Evolutionary conservation across 345 rosid genomes (phyloP).

Genomic region (Iberis pinnata): DNA sequence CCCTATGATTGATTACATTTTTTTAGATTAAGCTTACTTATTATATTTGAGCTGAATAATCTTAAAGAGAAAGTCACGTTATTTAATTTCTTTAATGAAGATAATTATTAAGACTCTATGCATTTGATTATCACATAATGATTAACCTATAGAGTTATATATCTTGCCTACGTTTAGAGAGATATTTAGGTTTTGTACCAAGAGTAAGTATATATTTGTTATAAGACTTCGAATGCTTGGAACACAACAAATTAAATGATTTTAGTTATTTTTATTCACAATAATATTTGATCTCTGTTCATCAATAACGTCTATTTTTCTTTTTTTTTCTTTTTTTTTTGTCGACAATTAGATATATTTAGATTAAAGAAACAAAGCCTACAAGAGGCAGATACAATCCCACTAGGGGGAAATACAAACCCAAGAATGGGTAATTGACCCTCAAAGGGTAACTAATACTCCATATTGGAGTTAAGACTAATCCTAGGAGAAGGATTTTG

Average conservation of each 20-base stretch:
- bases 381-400: too few species aligned
- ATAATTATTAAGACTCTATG: conserved; percentile 21
- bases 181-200: conserved; percentile 12
- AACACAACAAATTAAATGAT: conserved; percentile 21
- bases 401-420: too few species aligned
- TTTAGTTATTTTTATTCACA: too few species aligned
- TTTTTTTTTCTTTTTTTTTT: too few species aligned
- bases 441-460: too few species aligned
- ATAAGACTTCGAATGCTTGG: conserved; percentile 21
- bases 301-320: too few species aligned
- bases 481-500: too few species aligned
- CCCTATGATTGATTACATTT: conserved; percentile 31
- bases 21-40: conserved; percentile 22
- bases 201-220: conserved; percentile 5
- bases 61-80: conserved; percentile 30
- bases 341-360: too few species aligned
- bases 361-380: too few species aligned
- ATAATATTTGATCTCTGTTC: too few species aligned
- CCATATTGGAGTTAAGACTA: too few species aligned
- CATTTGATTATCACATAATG: conserved; percentile 31
- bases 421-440: too few species aligned
- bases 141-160: conserved; percentile 24
- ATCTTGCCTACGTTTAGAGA: conserved; percentile 22
- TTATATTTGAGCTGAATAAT: conserved; percentile 20
- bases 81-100: conserved; percentile 9